These are phyloP conservation scores for Penicillium canariense DNA, from an alignment of 495 filamentous ascomycete species.

Conservation along the genomic window DNA sequence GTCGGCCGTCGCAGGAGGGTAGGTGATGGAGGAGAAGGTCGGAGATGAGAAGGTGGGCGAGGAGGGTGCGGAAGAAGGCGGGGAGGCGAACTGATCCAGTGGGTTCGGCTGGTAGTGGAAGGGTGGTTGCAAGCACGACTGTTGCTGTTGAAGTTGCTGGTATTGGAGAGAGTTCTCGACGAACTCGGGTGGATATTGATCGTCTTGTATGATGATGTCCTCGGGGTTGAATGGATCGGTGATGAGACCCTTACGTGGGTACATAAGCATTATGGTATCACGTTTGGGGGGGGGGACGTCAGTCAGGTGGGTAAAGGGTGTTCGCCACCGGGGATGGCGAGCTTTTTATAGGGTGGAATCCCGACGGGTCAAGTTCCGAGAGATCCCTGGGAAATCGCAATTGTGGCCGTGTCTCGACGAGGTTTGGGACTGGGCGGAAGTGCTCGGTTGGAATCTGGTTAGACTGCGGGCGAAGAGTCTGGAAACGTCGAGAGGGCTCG, in stretches of 20 bases:
- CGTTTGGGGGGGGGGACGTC: constrained; percentile 27
- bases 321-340: constrained; percentile 37
- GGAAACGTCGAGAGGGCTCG: constrained; percentile 37
- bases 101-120: constrained; percentile 35
- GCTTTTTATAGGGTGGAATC: constrained; percentile 32
- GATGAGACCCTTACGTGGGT: constrained; percentile 51
- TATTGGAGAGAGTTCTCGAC: constrained; percentile 33
- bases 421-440: constrained; percentile 4
- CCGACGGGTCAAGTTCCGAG: constrained; percentile 33
- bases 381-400: constrained; percentile 21
- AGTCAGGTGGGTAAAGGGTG: constrained; percentile 21
- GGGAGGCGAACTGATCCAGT: constrained; percentile 34
- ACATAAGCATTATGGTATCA: constrained; percentile 47
- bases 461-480: constrained; percentile 31
- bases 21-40: constrained; percentile 39
- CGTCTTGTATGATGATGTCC: constrained; percentile 48
- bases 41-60: constrained; percentile 44
- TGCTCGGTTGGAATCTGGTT: constrained; percentile 6
- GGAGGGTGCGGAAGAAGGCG: constrained; percentile 41
- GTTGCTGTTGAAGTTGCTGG: constrained; percentile 18
- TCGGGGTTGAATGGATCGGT: constrained; percentile 41
- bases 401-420: constrained; percentile 15
- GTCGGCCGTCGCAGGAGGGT: constrained; percentile 34
- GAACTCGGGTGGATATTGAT: constrained; percentile 38
- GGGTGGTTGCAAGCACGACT: constrained; percentile 34